Percentiles rank a stretch among this genome's conserved stretches.
phyloP scores from a whole-genome alignment of 495 filamentous ascomycete genomes.

The Niebla homalea region DNA sequence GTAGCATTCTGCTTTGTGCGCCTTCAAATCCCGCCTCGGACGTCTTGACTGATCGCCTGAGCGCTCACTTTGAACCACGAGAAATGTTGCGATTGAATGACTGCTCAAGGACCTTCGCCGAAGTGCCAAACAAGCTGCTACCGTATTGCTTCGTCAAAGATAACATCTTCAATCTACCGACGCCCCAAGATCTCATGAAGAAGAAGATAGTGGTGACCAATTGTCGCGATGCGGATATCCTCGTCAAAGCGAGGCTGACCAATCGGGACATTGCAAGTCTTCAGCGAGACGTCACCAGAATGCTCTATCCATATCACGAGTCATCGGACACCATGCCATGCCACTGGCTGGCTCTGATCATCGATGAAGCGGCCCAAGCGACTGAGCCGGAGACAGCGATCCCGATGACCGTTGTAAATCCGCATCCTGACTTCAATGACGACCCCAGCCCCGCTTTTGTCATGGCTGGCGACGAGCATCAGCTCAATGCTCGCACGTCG shows the following conservation, averaged over 20 bases:
- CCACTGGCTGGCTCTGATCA: constrained; percentile 41
- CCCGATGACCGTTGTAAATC: constrained; percentile 35
- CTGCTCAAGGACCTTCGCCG: constrained; percentile 31
- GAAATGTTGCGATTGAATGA: constrained; percentile 37
- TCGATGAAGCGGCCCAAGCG: constrained; percentile 47
- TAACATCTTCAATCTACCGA: constrained; percentile 34
- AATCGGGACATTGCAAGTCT: constrained; percentile 29
- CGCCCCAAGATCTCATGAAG: constrained; percentile 35
- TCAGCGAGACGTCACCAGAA: neutral
- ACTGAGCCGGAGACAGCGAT: constrained; percentile 39
- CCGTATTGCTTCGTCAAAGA: constrained; percentile 34
- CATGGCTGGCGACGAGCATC: constrained; percentile 45
- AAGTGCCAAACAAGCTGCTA: constrained; percentile 33
- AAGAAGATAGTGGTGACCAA: constrained; percentile 38
- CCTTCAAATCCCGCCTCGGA: constrained; percentile 45
- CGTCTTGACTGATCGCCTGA: constrained; percentile 35
- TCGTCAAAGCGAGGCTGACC: constrained; percentile 35
- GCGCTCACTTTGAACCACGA: constrained; percentile 23
- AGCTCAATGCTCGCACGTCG: constrained; percentile 37
- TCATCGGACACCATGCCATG: constrained; percentile 12
- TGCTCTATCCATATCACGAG: neutral
- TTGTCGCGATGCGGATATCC: constrained; percentile 35
- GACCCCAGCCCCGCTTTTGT: constrained; percentile 30
- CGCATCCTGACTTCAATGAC: constrained; percentile 19
- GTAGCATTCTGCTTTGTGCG: constrained; percentile 36